These are phyloP conservation scores for Mycena albidolilacea DNA, from an alignment of 768 basidiomycete species.

Conservation along the genomic window DNA sequence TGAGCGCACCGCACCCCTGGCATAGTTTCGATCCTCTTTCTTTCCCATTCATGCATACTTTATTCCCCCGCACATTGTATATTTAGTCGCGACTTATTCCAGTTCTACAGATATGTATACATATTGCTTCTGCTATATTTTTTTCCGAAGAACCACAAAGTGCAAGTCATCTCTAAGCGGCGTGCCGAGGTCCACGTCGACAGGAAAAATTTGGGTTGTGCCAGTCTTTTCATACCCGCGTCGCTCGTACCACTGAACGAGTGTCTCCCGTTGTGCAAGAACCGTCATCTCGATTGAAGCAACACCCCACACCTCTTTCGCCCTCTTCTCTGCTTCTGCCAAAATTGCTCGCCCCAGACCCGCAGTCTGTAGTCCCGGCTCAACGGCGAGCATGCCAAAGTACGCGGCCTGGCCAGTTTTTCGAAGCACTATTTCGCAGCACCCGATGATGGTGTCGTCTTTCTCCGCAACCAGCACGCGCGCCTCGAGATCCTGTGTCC, in stretches of 20 bases:
- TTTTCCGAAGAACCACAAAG: slow-evolving; percentile 25
- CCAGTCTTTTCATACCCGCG: slow-evolving; percentile 17
- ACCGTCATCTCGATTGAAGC: slow-evolving; percentile 21
- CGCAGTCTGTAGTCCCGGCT: slow-evolving; percentile 22
- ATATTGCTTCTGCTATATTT: slow-evolving; percentile 5
- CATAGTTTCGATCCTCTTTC: slow-evolving; percentile 17
- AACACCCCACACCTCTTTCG: slow-evolving; percentile 11
- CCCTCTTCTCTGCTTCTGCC: slow-evolving; percentile 22
- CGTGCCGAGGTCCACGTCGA: neutral
- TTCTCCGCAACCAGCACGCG: slow-evolving; percentile 25
- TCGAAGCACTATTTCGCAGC: slow-evolving; percentile 22
- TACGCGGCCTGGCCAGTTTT: slow-evolving; percentile 1
- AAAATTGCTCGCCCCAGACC: slow-evolving; percentile 23
- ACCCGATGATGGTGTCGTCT: slow-evolving; percentile 13
- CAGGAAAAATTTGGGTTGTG: slow-evolving; percentile 18
- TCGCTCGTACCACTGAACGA: slow-evolving; percentile 24
- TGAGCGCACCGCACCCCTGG: slow-evolving; percentile 9
- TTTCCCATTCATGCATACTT: neutral
- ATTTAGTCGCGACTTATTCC: slow-evolving; percentile 24
- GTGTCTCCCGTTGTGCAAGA: slow-evolving; percentile 2
- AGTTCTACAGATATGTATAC: slow-evolving; percentile 1
- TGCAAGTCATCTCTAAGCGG: slow-evolving; percentile 26
- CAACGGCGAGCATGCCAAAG: slow-evolving; percentile 34
- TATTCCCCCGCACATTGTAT: slow-evolving; percentile 22
- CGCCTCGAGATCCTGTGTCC: neutral